Percentiles rank a stretch among this genome's conserved stretches.
phyloP scores from a whole-genome alignment of 2,329 filamentous ascomycete species.

The Coniella vitis region DNA sequence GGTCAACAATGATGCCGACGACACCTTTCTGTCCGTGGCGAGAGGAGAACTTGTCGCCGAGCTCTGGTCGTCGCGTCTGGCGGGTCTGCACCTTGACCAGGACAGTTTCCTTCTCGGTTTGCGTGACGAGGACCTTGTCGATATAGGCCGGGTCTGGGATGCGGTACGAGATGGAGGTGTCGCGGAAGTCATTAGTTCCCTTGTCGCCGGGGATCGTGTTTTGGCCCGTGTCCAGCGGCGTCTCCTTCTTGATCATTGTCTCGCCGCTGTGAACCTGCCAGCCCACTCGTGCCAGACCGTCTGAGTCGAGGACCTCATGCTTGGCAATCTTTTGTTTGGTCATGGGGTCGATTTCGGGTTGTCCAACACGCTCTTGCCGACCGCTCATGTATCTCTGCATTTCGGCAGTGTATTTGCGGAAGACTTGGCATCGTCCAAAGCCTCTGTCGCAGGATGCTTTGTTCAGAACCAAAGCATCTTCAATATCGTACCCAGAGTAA shows the following conservation, averaged over 20 bases:
- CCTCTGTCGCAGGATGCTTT: conserved; percentile 93
- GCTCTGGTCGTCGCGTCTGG: conserved; percentile 90
- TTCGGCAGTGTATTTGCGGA: conserved; percentile 84
- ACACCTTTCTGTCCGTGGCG: conserved; percentile 98
- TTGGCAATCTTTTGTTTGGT: conserved; percentile 56
- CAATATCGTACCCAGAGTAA: conserved; percentile 98
- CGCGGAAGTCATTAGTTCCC: conserved; percentile 56
- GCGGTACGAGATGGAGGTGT: conserved; percentile 70
- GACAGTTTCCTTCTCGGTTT: conserved; percentile 77
- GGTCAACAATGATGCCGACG: conserved; percentile 90
- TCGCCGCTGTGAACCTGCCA: conserved; percentile 71
- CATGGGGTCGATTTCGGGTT: conserved; percentile 55
- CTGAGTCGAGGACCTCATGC: conserved; percentile 68
- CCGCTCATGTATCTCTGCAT: conserved; percentile 87
- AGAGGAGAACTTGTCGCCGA: conserved; percentile 98
- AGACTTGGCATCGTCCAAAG: conserved; percentile 96
- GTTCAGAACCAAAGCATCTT: conserved; percentile 94
- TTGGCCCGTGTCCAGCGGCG: conserved; percentile 69
- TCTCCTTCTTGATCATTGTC: conserved; percentile 84
- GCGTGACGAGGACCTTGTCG: conserved; percentile 92
- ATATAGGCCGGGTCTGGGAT: conserved; percentile 81
- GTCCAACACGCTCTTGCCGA: conserved; percentile 59
- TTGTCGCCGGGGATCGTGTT: conserved; percentile 64
- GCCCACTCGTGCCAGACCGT: conserved; percentile 84
- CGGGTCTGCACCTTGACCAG: conserved; percentile 92